Percentiles rank a stretch among this genome's conserved stretches.
Conservation (phyloP, 2,329 filamentous ascomycete genomes). For the Clarireedia homoeocarpa region DNA sequence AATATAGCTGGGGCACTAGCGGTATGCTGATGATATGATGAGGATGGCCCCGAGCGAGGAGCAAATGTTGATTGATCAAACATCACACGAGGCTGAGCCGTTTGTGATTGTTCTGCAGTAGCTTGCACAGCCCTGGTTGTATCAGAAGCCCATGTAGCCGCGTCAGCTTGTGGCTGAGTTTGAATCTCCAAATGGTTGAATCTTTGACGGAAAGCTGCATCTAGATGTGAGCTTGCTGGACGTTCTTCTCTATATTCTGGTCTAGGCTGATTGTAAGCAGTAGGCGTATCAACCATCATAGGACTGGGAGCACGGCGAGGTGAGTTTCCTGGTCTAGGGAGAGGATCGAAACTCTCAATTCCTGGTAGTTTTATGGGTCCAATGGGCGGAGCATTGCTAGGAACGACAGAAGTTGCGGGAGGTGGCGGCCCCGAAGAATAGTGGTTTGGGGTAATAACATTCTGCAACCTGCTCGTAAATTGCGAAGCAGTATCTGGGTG, state of each 20-base stretch:
- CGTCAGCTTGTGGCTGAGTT: conserved; percentile 43
- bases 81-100: conserved; percentile 39
- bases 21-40: conserved; percentile 43
- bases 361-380: conserved; percentile 62
- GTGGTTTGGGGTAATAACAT: conserved; percentile 62
- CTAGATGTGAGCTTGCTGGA: conserved; percentile 44
- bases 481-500: conserved; percentile 67
- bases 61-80: conserved; percentile 43
- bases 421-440: conserved; percentile 34
- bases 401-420: conserved; percentile 19
- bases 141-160: conserved; percentile 51
- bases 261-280: conserved; percentile 6
- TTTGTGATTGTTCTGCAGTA: conserved; percentile 44
- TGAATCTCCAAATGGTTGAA: conserved; percentile 59
- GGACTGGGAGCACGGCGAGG: conserved; percentile 61
- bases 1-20: conserved; percentile 52
- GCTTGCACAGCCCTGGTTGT: conserved; percentile 47
- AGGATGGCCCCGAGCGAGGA: conserved; percentile 25
- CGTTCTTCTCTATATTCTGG: conserved; percentile 38
- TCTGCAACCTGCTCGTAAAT: conserved; percentile 64
- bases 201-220: conserved; percentile 57
- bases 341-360: conserved; percentile 84
- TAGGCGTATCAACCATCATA: conserved; percentile 60
- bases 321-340: conserved; percentile 55
- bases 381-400: conserved; percentile 38